Evolutionary conservation across 1,139 yeast genomes (phyloP).

Genomic region (Magnusiomyces magnusii): DNA sequence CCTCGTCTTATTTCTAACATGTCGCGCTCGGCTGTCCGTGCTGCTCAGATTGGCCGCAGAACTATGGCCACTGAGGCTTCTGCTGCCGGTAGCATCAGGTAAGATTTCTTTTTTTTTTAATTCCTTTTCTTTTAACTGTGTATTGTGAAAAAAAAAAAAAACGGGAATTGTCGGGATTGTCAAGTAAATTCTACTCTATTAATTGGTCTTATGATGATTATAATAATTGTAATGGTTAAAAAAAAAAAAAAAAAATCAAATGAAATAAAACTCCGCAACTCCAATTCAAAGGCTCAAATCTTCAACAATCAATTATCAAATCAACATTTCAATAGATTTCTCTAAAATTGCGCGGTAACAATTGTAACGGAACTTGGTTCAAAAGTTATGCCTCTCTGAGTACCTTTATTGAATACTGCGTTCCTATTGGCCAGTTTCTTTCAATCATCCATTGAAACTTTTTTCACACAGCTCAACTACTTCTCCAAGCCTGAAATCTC

Average conservation of each 20-base stretch:
- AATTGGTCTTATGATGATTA: not conserved
- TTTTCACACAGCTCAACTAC: not conserved
- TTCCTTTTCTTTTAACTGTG: not conserved
- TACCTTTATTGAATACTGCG: not conserved
- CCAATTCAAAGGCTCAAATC: not conserved
- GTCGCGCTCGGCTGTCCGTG: constrained; percentile 84
- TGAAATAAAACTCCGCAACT: not conserved
- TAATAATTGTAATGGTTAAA: not conserved
- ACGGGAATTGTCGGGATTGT: not conserved
- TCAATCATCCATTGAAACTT: not conserved
- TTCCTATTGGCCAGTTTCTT: constrained; percentile 13
- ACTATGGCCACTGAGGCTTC: constrained; percentile 89
- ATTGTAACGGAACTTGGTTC: no score
- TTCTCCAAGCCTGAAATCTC: not conserved
- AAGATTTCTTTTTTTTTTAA: constrained; percentile 33
- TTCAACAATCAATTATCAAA: not conserved
- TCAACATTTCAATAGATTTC: not conserved
- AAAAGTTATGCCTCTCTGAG: no score
- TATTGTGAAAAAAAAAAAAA: not conserved
- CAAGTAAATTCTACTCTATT: not conserved
- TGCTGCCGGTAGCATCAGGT: constrained; percentile 87
- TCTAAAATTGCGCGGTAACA: no score
- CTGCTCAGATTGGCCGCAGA: constrained; percentile 61
- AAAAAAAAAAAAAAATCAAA: not conserved
- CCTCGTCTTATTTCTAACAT: constrained; percentile 90